Evolutionary conservation across 2,329 filamentous ascomycete species (phyloP).

Genomic region (Rhynchosporium graminicola): DNA sequence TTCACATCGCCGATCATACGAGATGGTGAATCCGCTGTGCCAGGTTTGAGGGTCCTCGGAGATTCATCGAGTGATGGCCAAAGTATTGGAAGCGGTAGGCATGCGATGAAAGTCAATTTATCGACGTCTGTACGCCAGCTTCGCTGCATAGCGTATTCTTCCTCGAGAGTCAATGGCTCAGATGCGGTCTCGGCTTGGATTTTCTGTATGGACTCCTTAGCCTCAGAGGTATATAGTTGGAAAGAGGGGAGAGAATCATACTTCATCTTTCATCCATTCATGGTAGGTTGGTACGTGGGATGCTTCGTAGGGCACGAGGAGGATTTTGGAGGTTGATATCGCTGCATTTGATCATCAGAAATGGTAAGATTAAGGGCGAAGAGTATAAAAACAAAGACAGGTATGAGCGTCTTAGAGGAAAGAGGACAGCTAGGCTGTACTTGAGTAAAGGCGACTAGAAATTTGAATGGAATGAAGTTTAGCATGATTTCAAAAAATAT

Average conservation of each 20-base stretch:
- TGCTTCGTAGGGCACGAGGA: conserved; percentile 81
- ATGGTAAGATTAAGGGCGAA: neutral
- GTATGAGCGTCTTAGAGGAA: neutral
- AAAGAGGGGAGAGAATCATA: conserved; percentile 6
- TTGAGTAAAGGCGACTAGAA: too few species aligned
- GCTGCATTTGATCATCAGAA: conserved; percentile 49
- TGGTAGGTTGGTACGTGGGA: conserved; percentile 85
- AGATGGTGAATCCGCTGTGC: conserved; percentile 52
- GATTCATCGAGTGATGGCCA: neutral
- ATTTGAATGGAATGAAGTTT: too few species aligned
- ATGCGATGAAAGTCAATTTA: conserved; percentile 91
- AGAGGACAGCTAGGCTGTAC: neutral
- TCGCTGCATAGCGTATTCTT: conserved; percentile 89
- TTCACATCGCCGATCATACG: conserved; percentile 76
- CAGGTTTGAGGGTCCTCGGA: conserved; percentile 5
- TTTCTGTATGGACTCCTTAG: conserved; percentile 47
- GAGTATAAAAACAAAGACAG: neutral
- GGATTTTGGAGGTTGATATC: conserved; percentile 62
- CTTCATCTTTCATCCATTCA: conserved; percentile 75
- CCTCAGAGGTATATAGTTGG: neutral
- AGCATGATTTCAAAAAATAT: too few species aligned
- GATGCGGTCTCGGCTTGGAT: conserved; percentile 87
- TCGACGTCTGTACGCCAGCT: conserved; percentile 81
- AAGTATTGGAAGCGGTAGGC: conserved; percentile 41
- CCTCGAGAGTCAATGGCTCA: conserved; percentile 73